Base-by-base conservation (phyloP, 1,284 basidiomycete genomes). In the Grifola frondosa region DNA sequence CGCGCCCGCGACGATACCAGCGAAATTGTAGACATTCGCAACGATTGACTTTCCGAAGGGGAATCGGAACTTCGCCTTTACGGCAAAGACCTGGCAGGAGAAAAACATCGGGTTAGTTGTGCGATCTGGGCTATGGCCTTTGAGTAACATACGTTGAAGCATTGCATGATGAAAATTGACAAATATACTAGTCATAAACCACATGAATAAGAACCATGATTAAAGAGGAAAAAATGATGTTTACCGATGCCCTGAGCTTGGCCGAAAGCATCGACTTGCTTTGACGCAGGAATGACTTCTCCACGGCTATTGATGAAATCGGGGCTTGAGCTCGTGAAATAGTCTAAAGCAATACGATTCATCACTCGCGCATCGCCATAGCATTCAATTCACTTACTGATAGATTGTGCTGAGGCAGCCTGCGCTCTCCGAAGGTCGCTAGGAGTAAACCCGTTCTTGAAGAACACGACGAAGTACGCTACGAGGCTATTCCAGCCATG, bases 401-500 rank as follows among this genome's bases (percentile, higher is more conserved):
- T 41, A 10, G 37, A 28, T 11, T 44, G 42, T 39, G n/a, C 22
- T 54, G 16, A 50, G 43, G 56, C 54, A 5, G 41, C 56, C 53
- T 85, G 81, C 1, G 81, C 78, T 9, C 49, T 59, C 17, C 64
- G 62, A 42, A 84, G 64, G 57, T 85, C 81, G 8, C 51, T 60
- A 4, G 82, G 81, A 2, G 78, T 70, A 55, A 84, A 83, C 1
- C 81, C 81, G 24, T 71, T 69, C 61, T 78, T 77, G 63, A 69
- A 74, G 59, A 84, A 85, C 11, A 84, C 78, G 10, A 84, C 74
- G 49, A 85, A 84, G 56, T 84, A 85, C 10, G 75, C 73, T 5
- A 80, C 61, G 23, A 84, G 57, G 17, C 80, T 81, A 48, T 22
- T 28, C 11, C 2, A 16, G 23, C 12, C 26, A 13, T 25, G 17